Conservation (phyloP, 805 yeast species). For the Brettanomyces custersianus region DNA sequence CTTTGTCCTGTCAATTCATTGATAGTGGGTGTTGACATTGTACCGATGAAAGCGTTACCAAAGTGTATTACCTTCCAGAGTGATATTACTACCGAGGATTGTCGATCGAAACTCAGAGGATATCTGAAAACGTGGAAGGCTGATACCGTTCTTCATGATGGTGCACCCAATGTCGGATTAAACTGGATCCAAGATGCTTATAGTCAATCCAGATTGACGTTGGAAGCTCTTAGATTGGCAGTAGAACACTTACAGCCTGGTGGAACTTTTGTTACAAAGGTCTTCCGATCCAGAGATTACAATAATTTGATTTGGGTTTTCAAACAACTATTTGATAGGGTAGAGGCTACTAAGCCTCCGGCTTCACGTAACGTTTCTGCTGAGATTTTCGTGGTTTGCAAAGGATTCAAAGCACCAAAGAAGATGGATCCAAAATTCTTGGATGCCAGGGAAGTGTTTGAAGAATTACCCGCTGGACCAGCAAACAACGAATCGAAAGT, state of each 20-base stretch:
- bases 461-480: slow-evolving; percentile 70
- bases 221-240: slow-evolving; percentile 89
- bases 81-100: slow-evolving; percentile 96
- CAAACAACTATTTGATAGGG: slow-evolving; percentile 90
- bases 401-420: slow-evolving; percentile 93
- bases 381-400: slow-evolving; percentile 95
- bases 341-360: slow-evolving; percentile 98
- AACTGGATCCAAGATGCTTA: slow-evolving; percentile 99
- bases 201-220: slow-evolving; percentile 91
- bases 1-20: slow-evolving; percentile 87
- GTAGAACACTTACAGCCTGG: slow-evolving; percentile 86
- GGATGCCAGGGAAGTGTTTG: slow-evolving; percentile 90
- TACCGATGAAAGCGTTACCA: slow-evolving; percentile 94
- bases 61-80: slow-evolving; percentile 91
- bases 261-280: slow-evolving; percentile 93
- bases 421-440: slow-evolving; percentile 85
- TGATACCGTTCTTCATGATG: slow-evolving; percentile 95
- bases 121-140: slow-evolving; percentile 99
- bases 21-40: slow-evolving; percentile 98
- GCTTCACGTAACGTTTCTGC: slow-evolving; percentile 99
- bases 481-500: slow-evolving; percentile 85
- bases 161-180: slow-evolving; percentile 99
- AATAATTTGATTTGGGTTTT: slow-evolving; percentile 97
- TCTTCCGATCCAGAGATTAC: slow-evolving; percentile 97
- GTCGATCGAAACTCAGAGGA: slow-evolving; percentile 89